phyloP scores from a whole-genome alignment of 2,329 filamentous ascomycete species.

The Fusarium anguioides region DNA sequence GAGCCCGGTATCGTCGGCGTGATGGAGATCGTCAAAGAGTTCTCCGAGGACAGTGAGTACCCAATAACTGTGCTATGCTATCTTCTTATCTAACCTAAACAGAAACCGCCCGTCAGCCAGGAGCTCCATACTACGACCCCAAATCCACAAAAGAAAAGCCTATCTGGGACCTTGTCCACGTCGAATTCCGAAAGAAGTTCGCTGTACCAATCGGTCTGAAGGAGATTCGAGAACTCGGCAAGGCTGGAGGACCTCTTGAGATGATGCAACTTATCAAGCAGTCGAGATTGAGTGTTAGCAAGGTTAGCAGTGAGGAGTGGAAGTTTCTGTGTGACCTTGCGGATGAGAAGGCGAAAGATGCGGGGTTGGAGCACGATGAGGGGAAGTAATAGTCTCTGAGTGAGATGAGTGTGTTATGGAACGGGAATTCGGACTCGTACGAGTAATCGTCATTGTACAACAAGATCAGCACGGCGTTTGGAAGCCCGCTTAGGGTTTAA shows the following conservation, averaged over 20 bases:
- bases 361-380: conserved; percentile 50
- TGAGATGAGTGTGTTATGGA: too few relatives aligned
- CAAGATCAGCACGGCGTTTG: too few relatives aligned
- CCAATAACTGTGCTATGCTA: fast-evolving
- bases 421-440: too few relatives aligned
- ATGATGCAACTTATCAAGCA: conserved; percentile 87
- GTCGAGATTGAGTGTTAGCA: conserved; percentile 83
- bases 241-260: conserved; percentile 67
- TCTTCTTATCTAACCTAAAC: fast-evolving
- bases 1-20: conserved; percentile 86
- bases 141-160: conserved; percentile 68
- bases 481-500: too few relatives aligned
- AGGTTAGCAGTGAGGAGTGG: conserved; percentile 74
- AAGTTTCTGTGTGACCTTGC: conserved; percentile 67
- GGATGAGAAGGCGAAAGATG: conserved; percentile 54
- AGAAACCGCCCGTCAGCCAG: conserved; percentile 50
- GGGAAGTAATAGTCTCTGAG: not conserved
- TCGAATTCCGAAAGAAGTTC: conserved; percentile 88
- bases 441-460: too few relatives aligned
- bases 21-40: conserved; percentile 90
- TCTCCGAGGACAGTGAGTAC: conserved; percentile 77
- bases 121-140: conserved; percentile 81
- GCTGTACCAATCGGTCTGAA: conserved; percentile 74
- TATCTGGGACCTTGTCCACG: conserved; percentile 88
- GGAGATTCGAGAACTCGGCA: conserved; percentile 74